Conservation (phyloP, 345 rosid genomes). For the Arabis hirsuta region DNA sequence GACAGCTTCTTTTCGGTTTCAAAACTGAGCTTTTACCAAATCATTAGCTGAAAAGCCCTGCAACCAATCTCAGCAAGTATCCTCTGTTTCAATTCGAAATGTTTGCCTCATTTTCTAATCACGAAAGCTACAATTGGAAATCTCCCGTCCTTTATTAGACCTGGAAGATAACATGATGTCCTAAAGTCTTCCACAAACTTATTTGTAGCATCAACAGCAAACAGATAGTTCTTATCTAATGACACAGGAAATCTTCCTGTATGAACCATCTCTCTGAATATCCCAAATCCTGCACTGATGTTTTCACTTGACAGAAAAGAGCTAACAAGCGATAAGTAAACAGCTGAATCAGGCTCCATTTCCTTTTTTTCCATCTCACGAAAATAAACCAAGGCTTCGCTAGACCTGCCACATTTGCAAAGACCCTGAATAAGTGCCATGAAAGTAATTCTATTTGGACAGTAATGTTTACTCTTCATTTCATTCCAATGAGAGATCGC, state of each 20-base stretch:
- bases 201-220: constrained; percentile 52
- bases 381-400: constrained; percentile 60
- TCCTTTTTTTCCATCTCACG: constrained; percentile 64
- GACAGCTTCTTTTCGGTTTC: constrained; percentile 24
- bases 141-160: constrained; percentile 53
- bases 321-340: constrained; percentile 57
- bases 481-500: constrained; percentile 75
- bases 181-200: constrained; percentile 58
- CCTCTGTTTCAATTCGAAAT: constrained; percentile 16
- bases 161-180: constrained; percentile 56
- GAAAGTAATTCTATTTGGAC: constrained; percentile 61
- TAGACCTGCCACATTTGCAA: constrained; percentile 70
- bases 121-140: constrained; percentile 45
- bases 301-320: constrained; percentile 56
- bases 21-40: constrained; percentile 30
- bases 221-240: constrained; percentile 52
- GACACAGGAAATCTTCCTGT: constrained; percentile 56
- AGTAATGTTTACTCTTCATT: constrained; percentile 60
- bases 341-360: constrained; percentile 70
- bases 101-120: constrained; percentile 29
- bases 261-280: constrained; percentile 63
- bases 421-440: constrained; percentile 80
- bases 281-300: constrained; percentile 55
- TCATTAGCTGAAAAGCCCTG: constrained; percentile 18
- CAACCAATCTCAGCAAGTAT: constrained; percentile 15